Evolutionary conservation across 768 basidiomycete genomes (phyloP).

Genomic region (Suillus alpinus): DNA sequence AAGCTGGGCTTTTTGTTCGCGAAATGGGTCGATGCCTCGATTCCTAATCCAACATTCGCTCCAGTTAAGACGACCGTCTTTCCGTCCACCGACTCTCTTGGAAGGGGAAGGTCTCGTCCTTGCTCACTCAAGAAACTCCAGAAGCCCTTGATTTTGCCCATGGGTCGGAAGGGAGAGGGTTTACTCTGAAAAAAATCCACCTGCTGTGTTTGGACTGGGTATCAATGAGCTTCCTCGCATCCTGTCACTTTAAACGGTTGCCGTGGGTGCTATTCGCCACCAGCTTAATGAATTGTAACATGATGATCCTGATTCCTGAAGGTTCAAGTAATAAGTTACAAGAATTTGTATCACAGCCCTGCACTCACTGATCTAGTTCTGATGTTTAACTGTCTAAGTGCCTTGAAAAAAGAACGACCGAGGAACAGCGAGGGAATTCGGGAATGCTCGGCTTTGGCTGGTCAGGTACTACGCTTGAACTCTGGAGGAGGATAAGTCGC

Average conservation of each 20-base stretch:
- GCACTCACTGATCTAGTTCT: neutral
- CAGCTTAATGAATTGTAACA: neutral
- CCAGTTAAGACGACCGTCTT: constrained; percentile 51
- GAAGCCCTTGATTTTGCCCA: constrained; percentile 3
- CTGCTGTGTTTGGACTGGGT: neutral
- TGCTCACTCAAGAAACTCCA: constrained; percentile 26
- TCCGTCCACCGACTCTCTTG: constrained; percentile 28
- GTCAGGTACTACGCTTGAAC: no score
- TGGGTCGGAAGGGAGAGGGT: neutral
- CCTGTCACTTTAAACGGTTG: neutral
- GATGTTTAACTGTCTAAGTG: no score
- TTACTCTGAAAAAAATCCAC: neutral
- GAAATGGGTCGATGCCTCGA: constrained; percentile 31
- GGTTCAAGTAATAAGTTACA: neutral
- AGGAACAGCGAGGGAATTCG: neutral
- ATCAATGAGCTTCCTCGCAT: neutral
- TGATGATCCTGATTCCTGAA: neutral
- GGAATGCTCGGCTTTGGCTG: no score
- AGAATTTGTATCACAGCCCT: neutral
- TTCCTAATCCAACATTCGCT: constrained; percentile 43
- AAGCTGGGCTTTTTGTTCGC: constrained; percentile 29
- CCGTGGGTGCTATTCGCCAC: neutral
- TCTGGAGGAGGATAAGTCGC: no score
- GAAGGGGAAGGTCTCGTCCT: constrained; percentile 11
- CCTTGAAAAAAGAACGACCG: neutral